Conservation (phyloP, 2,329 filamentous ascomycete genomes). For the Aspergillus ochraceoroseus region DNA sequence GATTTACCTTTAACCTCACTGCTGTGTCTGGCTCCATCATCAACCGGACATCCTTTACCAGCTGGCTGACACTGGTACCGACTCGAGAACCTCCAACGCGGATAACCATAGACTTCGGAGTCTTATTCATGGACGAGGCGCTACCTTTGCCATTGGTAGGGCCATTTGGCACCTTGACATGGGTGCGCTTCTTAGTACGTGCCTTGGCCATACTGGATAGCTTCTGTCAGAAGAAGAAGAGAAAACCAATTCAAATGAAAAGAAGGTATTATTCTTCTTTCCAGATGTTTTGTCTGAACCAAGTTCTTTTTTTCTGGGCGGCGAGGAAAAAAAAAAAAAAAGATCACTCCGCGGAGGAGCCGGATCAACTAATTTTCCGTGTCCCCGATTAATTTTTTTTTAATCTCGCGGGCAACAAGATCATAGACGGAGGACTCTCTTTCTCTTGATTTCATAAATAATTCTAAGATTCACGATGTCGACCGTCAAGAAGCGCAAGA, state of each 20-base stretch:
- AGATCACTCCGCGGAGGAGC: constrained; percentile 23
- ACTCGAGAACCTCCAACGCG: constrained; percentile 92
- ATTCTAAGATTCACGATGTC: constrained; percentile 30
- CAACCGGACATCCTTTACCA: constrained; percentile 81
- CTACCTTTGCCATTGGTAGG: constrained; percentile 49
- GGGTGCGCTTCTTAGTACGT: constrained; percentile 84
- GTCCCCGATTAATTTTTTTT: constrained; percentile 34
- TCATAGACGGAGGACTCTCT: constrained; percentile 10
- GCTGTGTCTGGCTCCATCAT: constrained; percentile 98
- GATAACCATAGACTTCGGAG: constrained; percentile 97
- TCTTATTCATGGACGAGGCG: constrained; percentile 59
- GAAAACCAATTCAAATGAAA: too few species aligned
- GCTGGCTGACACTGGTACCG: constrained; percentile 81
- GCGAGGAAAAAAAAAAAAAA: constrained; percentile 32
- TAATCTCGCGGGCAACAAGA: too few species aligned
- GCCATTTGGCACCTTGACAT: constrained; percentile 61
- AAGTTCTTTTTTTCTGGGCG: constrained; percentile 32
- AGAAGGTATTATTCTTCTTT: constrained; percentile 5
- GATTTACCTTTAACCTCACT: constrained; percentile 66
- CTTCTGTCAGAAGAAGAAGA: not conserved
- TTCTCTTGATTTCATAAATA: constrained; percentile 9
- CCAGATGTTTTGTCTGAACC: constrained; percentile 16
- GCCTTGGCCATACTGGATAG: constrained; percentile 63
- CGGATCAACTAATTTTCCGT: constrained; percentile 39
- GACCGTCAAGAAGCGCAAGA: constrained; percentile 40